Percentiles rank a stretch among this genome's conserved stretches.
Conservation (phyloP, 805 yeast species). For the Kodamaea nitidulidarum region DNA sequence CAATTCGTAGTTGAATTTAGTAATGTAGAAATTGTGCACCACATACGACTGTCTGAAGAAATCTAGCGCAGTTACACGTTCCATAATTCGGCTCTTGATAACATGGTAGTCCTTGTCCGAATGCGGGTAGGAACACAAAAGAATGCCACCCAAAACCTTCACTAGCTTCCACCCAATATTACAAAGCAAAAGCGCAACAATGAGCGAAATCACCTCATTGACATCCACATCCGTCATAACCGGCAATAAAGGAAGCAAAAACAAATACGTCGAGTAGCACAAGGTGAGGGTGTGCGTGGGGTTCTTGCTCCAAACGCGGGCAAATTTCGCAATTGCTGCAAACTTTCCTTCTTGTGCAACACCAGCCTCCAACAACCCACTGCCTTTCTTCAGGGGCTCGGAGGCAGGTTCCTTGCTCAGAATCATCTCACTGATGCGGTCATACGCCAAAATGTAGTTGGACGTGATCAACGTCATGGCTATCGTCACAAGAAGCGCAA, state of each 20-base stretch:
- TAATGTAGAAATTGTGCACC: constrained; percentile 47
- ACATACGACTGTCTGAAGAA: constrained; percentile 48
- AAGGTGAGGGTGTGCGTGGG: constrained; percentile 49
- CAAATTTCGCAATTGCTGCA: constrained; percentile 10
- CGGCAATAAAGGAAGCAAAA: constrained; percentile 40
- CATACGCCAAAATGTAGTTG: constrained; percentile 28
- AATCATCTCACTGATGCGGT: constrained; percentile 33
- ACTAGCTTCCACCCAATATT: constrained; percentile 52
- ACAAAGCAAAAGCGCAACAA: constrained; percentile 43
- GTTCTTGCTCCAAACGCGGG: constrained; percentile 23
- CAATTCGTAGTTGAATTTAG: constrained; percentile 60
- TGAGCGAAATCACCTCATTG: constrained; percentile 43
- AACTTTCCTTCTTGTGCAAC: neutral
- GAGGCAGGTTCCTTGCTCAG: constrained; percentile 19
- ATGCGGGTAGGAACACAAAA: constrained; percentile 52
- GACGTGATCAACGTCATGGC: constrained; percentile 31
- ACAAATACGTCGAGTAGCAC: constrained; percentile 36
- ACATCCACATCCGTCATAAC: constrained; percentile 31
- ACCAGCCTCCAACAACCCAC: constrained; percentile 3
- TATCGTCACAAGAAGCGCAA: constrained; percentile 15
- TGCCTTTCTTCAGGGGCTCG: neutral
- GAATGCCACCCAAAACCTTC: constrained; percentile 46
- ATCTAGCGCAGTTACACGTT: constrained; percentile 45
- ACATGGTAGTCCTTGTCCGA: constrained; percentile 35
- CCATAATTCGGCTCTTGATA: constrained; percentile 39